Base-by-base conservation (phyloP, 2,329 filamentous ascomycete species). In the Chrysosporium keratinophilum region DNA sequence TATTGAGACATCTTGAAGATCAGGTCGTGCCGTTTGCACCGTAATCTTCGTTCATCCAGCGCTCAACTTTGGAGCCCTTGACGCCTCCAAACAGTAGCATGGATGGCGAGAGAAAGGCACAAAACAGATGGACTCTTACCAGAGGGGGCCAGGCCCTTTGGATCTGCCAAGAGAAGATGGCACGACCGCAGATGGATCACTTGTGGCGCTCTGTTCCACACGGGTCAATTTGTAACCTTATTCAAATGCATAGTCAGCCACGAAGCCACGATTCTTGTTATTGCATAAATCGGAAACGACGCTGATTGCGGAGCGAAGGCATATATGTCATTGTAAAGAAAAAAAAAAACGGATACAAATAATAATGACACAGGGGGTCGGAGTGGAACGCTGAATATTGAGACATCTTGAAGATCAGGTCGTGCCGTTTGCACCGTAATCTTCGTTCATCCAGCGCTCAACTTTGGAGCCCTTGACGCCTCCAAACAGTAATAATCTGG, bases 161-260 rank as follows among this genome's bases (percentile, higher is more conserved):
- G n/a, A n/a, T n/a, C n/a, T 17, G 50, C 50, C 50, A 52, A 52
- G 50, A 52, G 50, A 3, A 1, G 15, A 45, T 33, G 28, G n/a
- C 48, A 28, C 10, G 11, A 48, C 44, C 23, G 28, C 11, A 20
- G 11, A 28, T n/a, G n/a, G 28, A 15, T 10, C 45, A 28, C 14
- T 2, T 42, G 47, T 50, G 47, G 47, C 47, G 47, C 23, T 19
- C 28, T 50, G 48, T n/a, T 41, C 44, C 49, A 52, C 49, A 52
- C 50, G 40, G 40, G 33, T 46, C n/a, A 28, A 28, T 46, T 28
- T 14, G 42, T 12, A 52, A 46, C 50, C 50, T 52, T 52, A 52
- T 40, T 40, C 15, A 35, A 31, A 19, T 3, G 23, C 28, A 44
- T 15, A 50, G 23, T 44, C 15, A 19, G 23, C 49, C 49, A 35